A percentile compares a stretch with the other conserved stretches of the same genome.
Conservation (phyloP, 116 monocot species). For the Iris pallida region DNA sequence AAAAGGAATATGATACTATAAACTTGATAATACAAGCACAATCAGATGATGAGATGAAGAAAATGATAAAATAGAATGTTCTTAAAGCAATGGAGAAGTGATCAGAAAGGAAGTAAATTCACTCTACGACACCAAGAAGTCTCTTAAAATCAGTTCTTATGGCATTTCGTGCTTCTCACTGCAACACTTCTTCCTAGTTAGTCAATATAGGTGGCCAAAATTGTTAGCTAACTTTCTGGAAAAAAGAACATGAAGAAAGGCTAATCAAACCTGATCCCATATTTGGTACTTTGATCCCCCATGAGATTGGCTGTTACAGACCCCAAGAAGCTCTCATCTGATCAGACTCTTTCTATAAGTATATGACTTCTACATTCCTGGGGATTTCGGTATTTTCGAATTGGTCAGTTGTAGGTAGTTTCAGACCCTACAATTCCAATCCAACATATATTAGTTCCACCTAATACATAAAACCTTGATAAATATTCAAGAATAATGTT, state of each 20-base stretch:
- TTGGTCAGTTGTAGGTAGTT: too few species aligned
- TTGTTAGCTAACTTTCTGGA: too few species aligned
- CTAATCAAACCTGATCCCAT: slow-evolving; percentile 88
- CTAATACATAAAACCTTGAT: too few species aligned
- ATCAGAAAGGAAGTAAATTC: slow-evolving; percentile 15
- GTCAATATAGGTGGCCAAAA: too few species aligned
- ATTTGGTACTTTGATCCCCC: slow-evolving; percentile 88
- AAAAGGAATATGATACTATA: too few species aligned
- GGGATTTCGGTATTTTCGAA: too few species aligned
- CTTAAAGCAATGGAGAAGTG: neutral
- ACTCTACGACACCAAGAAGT: slow-evolving; percentile 73
- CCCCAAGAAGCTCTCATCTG: slow-evolving; percentile 84
- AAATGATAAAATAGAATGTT: neutral
- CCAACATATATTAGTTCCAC: too few species aligned
- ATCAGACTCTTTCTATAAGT: too few species aligned
- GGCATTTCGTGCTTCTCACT: slow-evolving; percentile 40
- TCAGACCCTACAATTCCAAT: too few species aligned
- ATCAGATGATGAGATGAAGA: neutral
- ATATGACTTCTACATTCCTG: too few species aligned
- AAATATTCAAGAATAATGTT: too few species aligned
- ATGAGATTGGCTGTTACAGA: slow-evolving; percentile 72
- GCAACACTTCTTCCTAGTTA: slow-evolving; percentile 6
- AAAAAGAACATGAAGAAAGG: neutral
- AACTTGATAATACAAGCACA: neutral
- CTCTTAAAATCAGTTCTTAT: slow-evolving; percentile 30